These are phyloP conservation scores for Lepiota brunneoincarnata DNA, from an alignment of 768 basidiomycete genomes.

Conservation along the genomic window DNA sequence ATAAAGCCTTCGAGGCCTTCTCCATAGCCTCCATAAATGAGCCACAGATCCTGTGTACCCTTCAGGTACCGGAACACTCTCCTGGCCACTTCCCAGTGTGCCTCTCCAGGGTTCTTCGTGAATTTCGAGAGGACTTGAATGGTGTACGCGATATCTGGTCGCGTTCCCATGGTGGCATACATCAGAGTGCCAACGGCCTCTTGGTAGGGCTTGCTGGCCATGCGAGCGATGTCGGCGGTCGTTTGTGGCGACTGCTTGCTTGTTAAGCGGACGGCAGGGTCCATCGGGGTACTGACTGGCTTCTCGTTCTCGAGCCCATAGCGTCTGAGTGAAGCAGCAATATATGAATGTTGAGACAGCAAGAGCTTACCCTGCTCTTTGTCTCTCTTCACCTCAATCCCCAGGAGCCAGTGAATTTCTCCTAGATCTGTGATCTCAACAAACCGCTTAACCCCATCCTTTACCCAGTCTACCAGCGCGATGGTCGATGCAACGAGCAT, in stretches of 20 bases:
- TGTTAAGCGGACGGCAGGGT: too few species aligned
- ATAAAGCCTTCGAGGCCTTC: too few species aligned
- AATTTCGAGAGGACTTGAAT: constrained; percentile 34
- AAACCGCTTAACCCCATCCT: not conserved
- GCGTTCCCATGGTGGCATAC: constrained; percentile 28
- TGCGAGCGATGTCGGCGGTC: too few species aligned
- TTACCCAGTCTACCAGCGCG: not conserved
- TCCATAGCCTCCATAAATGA: constrained; percentile 17
- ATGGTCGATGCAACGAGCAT: constrained; percentile 13
- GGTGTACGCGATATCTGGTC: constrained; percentile 34
- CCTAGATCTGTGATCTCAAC: constrained; percentile 11
- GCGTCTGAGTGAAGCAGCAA: constrained; percentile 27
- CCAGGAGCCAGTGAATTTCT: constrained; percentile 21
- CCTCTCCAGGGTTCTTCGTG: constrained; percentile 24
- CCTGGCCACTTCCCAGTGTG: constrained; percentile 38
- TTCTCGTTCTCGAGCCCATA: too few species aligned
- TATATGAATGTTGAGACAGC: constrained; percentile 27
- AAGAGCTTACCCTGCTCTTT: not conserved
- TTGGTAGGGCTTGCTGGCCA: constrained; percentile 23
- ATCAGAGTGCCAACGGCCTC: constrained; percentile 29
- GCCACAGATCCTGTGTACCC: constrained; percentile 15
- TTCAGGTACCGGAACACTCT: constrained; percentile 37
- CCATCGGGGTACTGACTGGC: too few species aligned
- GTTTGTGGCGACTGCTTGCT: too few species aligned
- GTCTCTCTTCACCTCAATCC: constrained; percentile 23